Evolutionary conservation across 139 green algal species (phyloP).

Genomic region (Tetraselmis chui): DNA sequence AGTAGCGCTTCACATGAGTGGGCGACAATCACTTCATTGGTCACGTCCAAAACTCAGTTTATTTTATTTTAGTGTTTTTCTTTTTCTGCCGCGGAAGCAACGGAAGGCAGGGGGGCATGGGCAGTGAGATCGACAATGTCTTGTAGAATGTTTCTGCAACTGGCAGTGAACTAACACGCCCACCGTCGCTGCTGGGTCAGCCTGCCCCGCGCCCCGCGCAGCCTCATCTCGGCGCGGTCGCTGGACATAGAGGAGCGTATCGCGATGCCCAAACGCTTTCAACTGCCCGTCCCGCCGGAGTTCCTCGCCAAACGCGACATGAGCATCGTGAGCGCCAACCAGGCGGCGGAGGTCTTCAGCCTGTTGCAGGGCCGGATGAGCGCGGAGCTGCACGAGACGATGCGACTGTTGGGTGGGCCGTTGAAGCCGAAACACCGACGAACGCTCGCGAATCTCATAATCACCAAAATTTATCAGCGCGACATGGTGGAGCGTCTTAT

Average conservation of each 20-base stretch:
- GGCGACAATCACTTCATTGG: too few species aligned
- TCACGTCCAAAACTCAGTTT: too few species aligned
- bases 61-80: too few species aligned
- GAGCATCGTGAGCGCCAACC: neutral
- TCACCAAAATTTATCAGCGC: neutral
- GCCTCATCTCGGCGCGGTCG: neutral
- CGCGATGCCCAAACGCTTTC: neutral
- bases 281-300: neutral
- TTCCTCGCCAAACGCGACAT: neutral
- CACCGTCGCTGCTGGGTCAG: too few species aligned
- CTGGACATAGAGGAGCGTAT: neutral
- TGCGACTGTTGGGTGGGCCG: neutral
- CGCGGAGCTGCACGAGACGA: neutral
- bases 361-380: neutral
- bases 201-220: too few species aligned
- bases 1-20: too few species aligned
- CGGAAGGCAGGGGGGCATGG: too few species aligned
- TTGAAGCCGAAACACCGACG: neutral
- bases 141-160: too few species aligned
- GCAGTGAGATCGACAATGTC: too few species aligned
- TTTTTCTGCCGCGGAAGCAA: too few species aligned
- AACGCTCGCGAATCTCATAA: neutral
- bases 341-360: neutral
- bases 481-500: neutral
- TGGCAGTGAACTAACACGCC: too few species aligned